Percentiles rank a stretch among this genome's conserved stretches.
Evolutionary conservation across 768 basidiomycete genomes (phyloP).

Genomic region (Stropharia rugosoannulata): DNA sequence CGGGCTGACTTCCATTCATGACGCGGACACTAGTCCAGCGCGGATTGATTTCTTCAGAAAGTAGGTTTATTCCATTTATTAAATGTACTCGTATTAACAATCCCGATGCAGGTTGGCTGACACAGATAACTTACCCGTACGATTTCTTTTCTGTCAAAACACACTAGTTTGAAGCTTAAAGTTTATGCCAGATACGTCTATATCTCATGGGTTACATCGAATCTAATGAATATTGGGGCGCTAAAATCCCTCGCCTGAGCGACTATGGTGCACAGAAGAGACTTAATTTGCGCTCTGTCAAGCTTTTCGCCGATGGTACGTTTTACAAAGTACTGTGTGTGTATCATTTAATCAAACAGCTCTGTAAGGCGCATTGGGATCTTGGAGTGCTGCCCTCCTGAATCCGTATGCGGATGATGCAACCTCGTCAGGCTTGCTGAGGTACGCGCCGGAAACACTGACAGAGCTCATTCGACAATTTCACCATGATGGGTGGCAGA

Average conservation of each 20-base stretch:
- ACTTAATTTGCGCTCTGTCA: conserved; percentile 64
- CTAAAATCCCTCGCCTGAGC: conserved; percentile 53
- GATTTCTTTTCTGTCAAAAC: conserved; percentile 16
- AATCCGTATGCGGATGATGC: conserved; percentile 84
- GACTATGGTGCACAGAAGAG: conserved; percentile 56
- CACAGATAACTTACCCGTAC: conserved; percentile 62
- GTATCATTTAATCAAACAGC: background rate
- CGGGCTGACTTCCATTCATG: conserved; percentile 89
- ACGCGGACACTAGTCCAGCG: conserved; percentile 57
- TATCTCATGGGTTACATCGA: conserved; percentile 59
- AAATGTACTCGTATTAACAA: background rate
- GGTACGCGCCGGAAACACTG: conserved; percentile 52
- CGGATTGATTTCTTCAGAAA: conserved; percentile 63
- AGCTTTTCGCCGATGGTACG: conserved; percentile 75
- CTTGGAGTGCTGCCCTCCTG: conserved; percentile 90
- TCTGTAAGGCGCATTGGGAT: conserved; percentile 78
- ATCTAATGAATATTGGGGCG: conserved; percentile 65
- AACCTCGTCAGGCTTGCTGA: conserved; percentile 67
- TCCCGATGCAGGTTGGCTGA: conserved; percentile 25
- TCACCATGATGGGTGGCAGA: conserved; percentile 78
- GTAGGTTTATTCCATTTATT: conserved; percentile 21
- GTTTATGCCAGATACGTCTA: conserved; percentile 44
- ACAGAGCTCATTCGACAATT: conserved; percentile 55
- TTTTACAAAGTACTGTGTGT: background rate
- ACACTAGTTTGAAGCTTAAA: background rate